Conservation (phyloP, 352 stramenopile genomes). For the Phytopythium sindhum region DNA sequence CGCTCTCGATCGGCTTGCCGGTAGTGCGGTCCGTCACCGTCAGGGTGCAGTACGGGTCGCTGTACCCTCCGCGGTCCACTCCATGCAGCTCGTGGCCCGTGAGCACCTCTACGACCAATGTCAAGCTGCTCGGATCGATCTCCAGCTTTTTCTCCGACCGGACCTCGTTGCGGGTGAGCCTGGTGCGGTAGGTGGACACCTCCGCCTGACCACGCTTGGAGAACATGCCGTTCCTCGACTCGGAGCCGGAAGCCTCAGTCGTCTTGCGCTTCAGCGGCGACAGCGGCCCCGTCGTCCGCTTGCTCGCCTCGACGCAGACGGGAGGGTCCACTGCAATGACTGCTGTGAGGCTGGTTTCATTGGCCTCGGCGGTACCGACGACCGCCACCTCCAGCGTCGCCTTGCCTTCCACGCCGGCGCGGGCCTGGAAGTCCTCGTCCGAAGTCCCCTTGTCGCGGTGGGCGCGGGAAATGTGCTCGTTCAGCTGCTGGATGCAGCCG, state of each 20-base stretch:
- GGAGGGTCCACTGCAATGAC: slow-evolving; percentile 60
- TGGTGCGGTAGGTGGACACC: slow-evolving; percentile 51
- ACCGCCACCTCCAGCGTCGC: slow-evolving; percentile 61
- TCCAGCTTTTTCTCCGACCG: slow-evolving; percentile 44
- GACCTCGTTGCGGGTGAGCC: slow-evolving; percentile 54
- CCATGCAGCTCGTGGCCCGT: slow-evolving; percentile 55
- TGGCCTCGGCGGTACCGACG: slow-evolving; percentile 28
- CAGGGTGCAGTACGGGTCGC: slow-evolving; percentile 72
- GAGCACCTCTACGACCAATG: slow-evolving; percentile 52
- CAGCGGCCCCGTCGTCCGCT: slow-evolving; percentile 35
- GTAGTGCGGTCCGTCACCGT: slow-evolving; percentile 44
- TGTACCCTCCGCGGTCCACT: slow-evolving; percentile 64
- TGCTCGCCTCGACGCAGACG: slow-evolving; percentile 52
- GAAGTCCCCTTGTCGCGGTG: slow-evolving; percentile 49
- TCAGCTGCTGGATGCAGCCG: slow-evolving; percentile 69
- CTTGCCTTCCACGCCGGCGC: slow-evolving; percentile 48
- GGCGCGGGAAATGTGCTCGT: slow-evolving; percentile 51
- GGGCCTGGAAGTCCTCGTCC: slow-evolving; percentile 58
- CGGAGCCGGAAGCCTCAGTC: slow-evolving; percentile 27
- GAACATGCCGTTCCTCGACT: slow-evolving; percentile 41
- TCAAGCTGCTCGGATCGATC: slow-evolving; percentile 22
- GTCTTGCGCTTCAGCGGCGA: slow-evolving; percentile 51
- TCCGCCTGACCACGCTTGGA: slow-evolving; percentile 49
- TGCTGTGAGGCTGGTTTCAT: slow-evolving; percentile 46
- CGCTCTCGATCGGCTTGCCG: slow-evolving; percentile 44